A percentile compares a stretch with the other conserved stretches of the same genome.
Conservation (phyloP, 1,284 basidiomycete genomes). For the Moniliophthora roreri region DNA sequence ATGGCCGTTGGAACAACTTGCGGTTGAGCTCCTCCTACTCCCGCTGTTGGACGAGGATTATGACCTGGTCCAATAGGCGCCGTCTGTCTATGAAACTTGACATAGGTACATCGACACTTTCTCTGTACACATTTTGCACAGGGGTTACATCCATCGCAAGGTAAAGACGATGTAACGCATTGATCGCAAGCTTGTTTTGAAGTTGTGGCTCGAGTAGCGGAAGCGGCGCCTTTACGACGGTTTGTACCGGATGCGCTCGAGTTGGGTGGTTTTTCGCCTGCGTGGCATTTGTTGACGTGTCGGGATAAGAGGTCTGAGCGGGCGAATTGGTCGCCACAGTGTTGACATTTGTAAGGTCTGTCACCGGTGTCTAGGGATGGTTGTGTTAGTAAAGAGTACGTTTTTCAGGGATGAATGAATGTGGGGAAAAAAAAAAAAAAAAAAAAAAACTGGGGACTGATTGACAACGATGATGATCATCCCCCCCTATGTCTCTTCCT, state of each 20-base stretch:
- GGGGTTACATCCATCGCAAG: constrained; percentile 81
- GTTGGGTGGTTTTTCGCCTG: constrained; percentile 60
- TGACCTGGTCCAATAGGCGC: constrained; percentile 74
- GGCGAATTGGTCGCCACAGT: constrained; percentile 82
- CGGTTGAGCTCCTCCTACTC: background rate
- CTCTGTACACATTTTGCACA: constrained; percentile 81
- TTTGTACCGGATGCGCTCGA: constrained; percentile 35
- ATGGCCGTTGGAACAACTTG: background rate
- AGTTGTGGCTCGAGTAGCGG: constrained; percentile 68
- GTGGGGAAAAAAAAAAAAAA: constrained; percentile 10
- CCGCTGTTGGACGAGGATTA: constrained; percentile 27
- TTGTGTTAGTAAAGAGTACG: constrained; percentile 13
- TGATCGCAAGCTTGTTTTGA: constrained; percentile 85
- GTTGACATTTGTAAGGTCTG: constrained; percentile 86
- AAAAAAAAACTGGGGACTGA: background rate
- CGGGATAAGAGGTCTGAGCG: constrained; percentile 73
- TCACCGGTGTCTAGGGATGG: constrained; percentile 77
- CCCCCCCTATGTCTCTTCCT: too few species aligned
- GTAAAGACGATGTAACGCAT: constrained; percentile 77
- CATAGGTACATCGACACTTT: constrained; percentile 78
- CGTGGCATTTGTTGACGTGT: constrained; percentile 89
- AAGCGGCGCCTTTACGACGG: constrained; percentile 58
- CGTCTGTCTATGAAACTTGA: constrained; percentile 83
- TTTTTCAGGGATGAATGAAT: constrained; percentile 15
- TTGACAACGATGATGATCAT: too few species aligned